Conservation (phyloP, 1,284 basidiomycete species). For the Psilocybe mexicana region DNA sequence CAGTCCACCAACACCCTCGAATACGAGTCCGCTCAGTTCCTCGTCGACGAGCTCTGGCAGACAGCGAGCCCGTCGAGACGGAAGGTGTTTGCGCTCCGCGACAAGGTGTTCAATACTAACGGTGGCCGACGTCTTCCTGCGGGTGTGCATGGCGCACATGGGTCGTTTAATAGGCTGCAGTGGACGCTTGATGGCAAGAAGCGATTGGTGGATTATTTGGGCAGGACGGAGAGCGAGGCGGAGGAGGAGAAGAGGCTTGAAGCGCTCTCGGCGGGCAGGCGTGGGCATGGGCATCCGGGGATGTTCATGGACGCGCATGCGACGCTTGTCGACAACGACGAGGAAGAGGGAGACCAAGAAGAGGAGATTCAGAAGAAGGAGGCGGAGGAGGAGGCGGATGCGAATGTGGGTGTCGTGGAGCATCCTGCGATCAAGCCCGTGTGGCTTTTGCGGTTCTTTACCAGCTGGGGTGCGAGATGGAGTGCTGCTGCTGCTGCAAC, state of each 20-base stretch:
- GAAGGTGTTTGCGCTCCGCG: slow-evolving; percentile 62
- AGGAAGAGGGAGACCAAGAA: not conserved
- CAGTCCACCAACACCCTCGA: slow-evolving; percentile 67
- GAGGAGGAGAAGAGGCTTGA: slow-evolving; percentile 64
- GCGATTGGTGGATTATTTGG: slow-evolving; percentile 62
- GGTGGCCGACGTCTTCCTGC: slow-evolving; percentile 40
- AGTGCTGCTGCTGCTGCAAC: slow-evolving; percentile 28
- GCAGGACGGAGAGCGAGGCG: slow-evolving; percentile 73
- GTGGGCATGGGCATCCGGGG: not conserved
- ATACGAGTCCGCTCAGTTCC: slow-evolving; percentile 72
- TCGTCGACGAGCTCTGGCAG: slow-evolving; percentile 63
- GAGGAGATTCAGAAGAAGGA: not conserved
- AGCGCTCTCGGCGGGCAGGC: not conserved
- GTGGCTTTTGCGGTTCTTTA: slow-evolving; percentile 74
- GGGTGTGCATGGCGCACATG: slow-evolving; percentile 55
- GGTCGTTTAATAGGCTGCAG: slow-evolving; percentile 62
- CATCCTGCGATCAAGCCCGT: slow-evolving; percentile 65
- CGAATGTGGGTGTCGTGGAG: slow-evolving; percentile 56
- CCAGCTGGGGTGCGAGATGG: slow-evolving; percentile 64
- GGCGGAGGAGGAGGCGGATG: slow-evolving; percentile 34
- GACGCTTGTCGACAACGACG: slow-evolving; percentile 9
- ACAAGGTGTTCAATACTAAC: slow-evolving; percentile 55
- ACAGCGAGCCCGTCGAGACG: slow-evolving; percentile 59
- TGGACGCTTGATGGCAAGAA: slow-evolving; percentile 65
- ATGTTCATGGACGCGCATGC: slow-evolving; percentile 22